phyloP scores from a whole-genome alignment of 2,329 filamentous ascomycete genomes.

The Aspergillus costaricaensis region DNA sequence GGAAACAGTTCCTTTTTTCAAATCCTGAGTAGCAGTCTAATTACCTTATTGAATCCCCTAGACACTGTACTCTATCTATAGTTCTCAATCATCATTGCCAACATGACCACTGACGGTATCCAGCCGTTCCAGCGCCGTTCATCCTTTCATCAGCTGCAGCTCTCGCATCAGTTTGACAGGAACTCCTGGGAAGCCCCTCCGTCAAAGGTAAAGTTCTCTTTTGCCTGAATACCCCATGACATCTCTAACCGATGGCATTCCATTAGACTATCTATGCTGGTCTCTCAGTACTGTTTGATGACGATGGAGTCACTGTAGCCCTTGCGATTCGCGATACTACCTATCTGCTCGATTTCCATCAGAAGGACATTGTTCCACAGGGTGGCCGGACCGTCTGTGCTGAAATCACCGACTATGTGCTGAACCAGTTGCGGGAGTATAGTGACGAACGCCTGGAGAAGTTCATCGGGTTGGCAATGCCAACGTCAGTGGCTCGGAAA shows the following conservation, averaged over 20 bases:
- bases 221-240: background rate
- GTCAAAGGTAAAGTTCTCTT: conserved; percentile 35
- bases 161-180: conserved; percentile 32
- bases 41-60: background rate
- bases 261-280: conserved; percentile 46
- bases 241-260: background rate
- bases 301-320: conserved; percentile 59
- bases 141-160: conserved; percentile 37
- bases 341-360: conserved; percentile 72
- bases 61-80: background rate
- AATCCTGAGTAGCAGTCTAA: background rate
- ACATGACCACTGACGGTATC: conserved; percentile 3
- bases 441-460: conserved; percentile 69
- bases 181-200: conserved; percentile 42
- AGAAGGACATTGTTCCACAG: conserved; percentile 57
- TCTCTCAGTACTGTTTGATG: conserved; percentile 37
- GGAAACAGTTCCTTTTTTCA: background rate
- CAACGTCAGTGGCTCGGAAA: conserved; percentile 58
- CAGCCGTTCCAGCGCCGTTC: conserved; percentile 30
- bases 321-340: conserved; percentile 72
- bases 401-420: conserved; percentile 61
- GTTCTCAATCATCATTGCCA: background rate
- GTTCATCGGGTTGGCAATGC: conserved; percentile 73
- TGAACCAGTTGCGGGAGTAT: conserved; percentile 60
- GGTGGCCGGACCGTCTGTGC: conserved; percentile 42